Percentiles rank a stretch among this genome's conserved stretches.
phyloP scores from a whole-genome alignment of 2,329 filamentous ascomycete genomes.

The Byssoonygena ceratinophila region DNA sequence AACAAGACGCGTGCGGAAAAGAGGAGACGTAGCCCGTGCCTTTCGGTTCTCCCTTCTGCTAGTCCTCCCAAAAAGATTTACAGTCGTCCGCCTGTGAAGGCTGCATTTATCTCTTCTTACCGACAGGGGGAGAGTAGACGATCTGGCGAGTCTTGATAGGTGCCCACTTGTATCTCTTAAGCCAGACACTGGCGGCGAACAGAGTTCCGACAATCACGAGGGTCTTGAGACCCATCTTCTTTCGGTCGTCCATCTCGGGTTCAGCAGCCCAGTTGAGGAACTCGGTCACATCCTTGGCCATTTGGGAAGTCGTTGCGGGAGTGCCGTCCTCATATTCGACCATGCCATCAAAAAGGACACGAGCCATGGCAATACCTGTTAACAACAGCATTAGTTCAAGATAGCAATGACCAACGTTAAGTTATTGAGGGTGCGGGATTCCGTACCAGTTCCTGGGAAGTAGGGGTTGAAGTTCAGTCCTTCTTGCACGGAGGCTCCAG shows the following conservation, averaged over 20 bases:
- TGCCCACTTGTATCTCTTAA: conserved; percentile 99
- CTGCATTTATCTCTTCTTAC: conserved; percentile 20
- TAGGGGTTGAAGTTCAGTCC: conserved; percentile 99
- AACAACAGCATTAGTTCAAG: not conserved
- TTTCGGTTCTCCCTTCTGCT: not conserved
- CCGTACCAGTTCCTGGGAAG: conserved; percentile 84
- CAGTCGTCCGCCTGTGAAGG: not conserved
- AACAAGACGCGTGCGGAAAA: not conserved
- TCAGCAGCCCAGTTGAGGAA: conserved; percentile 99
- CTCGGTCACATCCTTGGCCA: conserved; percentile 98
- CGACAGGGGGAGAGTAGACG: conserved; percentile 64
- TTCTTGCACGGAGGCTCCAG: conserved; percentile 70
- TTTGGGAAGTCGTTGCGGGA: conserved; percentile 88
- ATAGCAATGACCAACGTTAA: no score
- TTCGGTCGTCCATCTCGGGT: conserved; percentile 97
- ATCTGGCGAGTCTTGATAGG: conserved; percentile 93
- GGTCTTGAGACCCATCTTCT: conserved; percentile 99
- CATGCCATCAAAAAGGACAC: conserved; percentile 92
- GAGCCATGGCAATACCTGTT: conserved; percentile 91
- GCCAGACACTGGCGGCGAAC: conserved; percentile 83
- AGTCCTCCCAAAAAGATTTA: not conserved
- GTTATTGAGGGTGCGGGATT: no score
- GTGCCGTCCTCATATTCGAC: conserved; percentile 98
- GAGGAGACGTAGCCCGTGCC: not conserved
- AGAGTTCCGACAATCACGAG: conserved; percentile 67